Base-by-base conservation (phyloP, 31 red algal species). In the Endocladia muricata region DNA sequence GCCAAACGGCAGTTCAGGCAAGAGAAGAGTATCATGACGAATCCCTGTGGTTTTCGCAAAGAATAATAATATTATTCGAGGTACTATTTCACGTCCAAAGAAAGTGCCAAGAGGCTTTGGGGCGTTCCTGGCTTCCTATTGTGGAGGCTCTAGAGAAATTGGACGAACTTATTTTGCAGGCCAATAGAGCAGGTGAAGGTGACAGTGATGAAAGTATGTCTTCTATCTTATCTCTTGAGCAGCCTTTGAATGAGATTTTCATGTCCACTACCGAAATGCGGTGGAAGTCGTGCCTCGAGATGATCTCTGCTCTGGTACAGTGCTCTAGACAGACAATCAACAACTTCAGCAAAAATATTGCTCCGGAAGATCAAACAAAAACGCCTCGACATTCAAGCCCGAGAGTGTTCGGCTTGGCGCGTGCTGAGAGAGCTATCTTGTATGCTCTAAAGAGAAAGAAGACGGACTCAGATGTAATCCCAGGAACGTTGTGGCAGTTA, bases 291-390 rank as follows among this genome's bases (percentile, higher is more conserved):
- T 89, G 76, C 52, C 76, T 76, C 65, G 85, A 89, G 33, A 41
- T 89, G 26, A 81, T 89, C 28, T 79, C 76, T 26, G 85, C 85
- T 15, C 32, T 89, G 1, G 85, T 89, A 57, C 76, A 78, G 30
- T 77, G 76, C 54, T 89, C 76, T 0, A 40, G 85, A 5, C 85
- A 81, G 36, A 68, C 85, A 32, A 62, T 89, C 17, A 47, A 68
- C 8, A 33, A 32, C 25, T 33, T 89, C 28, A 28, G 26, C 25
- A 89, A 78, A 31, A 26, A 52, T 29, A 31, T 21, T 3, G 75
- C 39, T 19, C 5, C 21, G 21, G 76, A 81, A 5, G 85, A 81
- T 3, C 37, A 47, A 17, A 15, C 22, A 19, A 74, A 78, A 61
- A 36, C 51, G 37, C 44, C 60, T 29, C 2, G 37, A 9, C 59